Percentiles rank a stretch among this genome's conserved stretches.
These are phyloP conservation scores for Eucalyptus cloeziana DNA, from an alignment of 345 rosid genomes.

Conservation along the genomic window DNA sequence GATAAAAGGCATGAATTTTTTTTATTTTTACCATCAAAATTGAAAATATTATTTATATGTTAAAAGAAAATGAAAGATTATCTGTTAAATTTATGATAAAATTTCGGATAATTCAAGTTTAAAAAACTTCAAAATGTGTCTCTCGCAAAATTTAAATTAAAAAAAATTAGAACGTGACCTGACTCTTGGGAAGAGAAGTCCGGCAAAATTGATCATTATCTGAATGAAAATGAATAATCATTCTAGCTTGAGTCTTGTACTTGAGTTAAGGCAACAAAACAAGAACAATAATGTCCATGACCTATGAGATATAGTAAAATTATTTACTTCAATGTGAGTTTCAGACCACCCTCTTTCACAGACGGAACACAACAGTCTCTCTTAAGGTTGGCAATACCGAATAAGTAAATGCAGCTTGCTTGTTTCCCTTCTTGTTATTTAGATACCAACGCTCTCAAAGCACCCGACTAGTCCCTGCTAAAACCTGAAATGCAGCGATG, in stretches of 20 bases:
- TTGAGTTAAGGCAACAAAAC: not conserved
- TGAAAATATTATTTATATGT: not conserved
- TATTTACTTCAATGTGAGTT: not conserved
- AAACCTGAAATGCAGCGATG: not conserved
- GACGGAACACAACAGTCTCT: not conserved
- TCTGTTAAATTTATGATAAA: not conserved
- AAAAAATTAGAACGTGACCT: too few species aligned
- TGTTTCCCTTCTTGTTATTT: not conserved
- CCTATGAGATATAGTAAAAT: not conserved
- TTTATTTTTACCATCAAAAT: not conserved
- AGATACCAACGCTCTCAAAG: not conserved
- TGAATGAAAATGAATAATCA: not conserved
- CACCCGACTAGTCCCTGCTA: not conserved
- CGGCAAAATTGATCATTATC: not conserved
- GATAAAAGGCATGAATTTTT: not conserved
- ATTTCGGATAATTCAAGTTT: not conserved
- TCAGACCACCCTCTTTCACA: not conserved
- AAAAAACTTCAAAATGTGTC: not conserved
- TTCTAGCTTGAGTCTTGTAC: not conserved
- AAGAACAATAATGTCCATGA: not conserved
- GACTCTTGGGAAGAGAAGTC: not conserved
- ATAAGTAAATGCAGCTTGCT: not conserved
- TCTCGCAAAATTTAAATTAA: not conserved
- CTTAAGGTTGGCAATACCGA: not conserved
- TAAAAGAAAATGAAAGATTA: not conserved